Evolutionary conservation across 2,329 filamentous ascomycete genomes (phyloP), one percentile per base, ranked within the genome.

Genomic region (Cladosporium velox): DNA sequence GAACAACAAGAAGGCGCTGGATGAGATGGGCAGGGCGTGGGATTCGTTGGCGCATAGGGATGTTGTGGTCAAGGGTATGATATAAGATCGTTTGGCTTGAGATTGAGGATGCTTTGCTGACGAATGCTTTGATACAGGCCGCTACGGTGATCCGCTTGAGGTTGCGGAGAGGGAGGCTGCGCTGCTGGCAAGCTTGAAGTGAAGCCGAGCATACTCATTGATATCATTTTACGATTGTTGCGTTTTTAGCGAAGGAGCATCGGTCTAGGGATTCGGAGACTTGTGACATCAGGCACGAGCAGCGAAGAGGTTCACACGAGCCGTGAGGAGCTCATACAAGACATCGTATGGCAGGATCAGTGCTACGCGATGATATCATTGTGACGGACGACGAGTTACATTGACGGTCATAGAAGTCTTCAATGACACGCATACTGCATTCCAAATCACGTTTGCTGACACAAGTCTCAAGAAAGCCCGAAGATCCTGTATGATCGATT

Each of bases 1-100:
- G 85, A 80, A 80, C 70, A 86, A 80, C 68, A 85, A 84, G 74
- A 87, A 86, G 71, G 83, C 84, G 5, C 75, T 82, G 67, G 86
- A 88, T 67, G 86, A 88, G 64, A 83, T 80, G 69, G 77, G 81
- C 52, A 78, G 83, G 30, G 83, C 82, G 21, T 79, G 80, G 79
- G 81, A 83, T 32, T 72, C 71, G 68, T 70, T 88, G 57, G 72
- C 85, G 59, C 84, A 88, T 72, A 80, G 79, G 70, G 81, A 85
- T 24, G 49, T 41, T 3, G 71, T 71, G 67, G 67, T 78, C n/a
- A 70, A 71, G 64, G 72, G 76, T 77, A 67, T 67, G 75, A 12
- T 71, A 34, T 47, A 11, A 51, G 41, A 11, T 24, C 10, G 28
- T 1, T 10, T 14, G 18, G 2, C 1, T 14, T 14, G 18, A 4